Evolutionary conservation across 2,329 filamentous ascomycete species (phyloP).

Genomic region (Teratosphaeriaceae sp.): DNA sequence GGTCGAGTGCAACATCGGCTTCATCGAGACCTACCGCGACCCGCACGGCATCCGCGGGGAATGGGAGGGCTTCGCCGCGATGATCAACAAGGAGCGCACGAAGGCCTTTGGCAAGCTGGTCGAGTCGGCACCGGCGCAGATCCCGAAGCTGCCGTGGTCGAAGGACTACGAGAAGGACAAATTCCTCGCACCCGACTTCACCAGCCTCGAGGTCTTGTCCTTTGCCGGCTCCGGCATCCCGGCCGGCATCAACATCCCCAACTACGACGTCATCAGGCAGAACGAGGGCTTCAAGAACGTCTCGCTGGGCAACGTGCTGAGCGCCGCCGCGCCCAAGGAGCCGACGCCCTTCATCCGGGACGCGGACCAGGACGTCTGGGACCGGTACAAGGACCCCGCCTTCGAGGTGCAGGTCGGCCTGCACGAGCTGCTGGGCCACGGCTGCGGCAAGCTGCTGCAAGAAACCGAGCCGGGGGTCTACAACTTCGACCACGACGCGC

Average conservation of each 20-base stretch:
- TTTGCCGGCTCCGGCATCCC: conserved; percentile 63
- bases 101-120: conserved; percentile 82
- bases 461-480: conserved; percentile 74
- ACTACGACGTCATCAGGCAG: conserved; percentile 67
- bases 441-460: conserved; percentile 88
- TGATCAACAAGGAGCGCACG: conserved; percentile 87
- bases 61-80: conserved; percentile 46
- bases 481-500: conserved; percentile 82
- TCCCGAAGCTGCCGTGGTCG: conserved; percentile 83
- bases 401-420: conserved; percentile 96
- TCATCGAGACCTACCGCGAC: conserved; percentile 51
- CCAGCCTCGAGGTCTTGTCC: conserved; percentile 82
- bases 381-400: conserved; percentile 74
- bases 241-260: conserved; percentile 36
- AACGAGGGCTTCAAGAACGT: conserved; percentile 88
- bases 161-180: conserved; percentile 92
- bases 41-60: conserved; percentile 49
- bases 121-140: conserved; percentile 69
- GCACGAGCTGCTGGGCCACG: conserved; percentile 83
- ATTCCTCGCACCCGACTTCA: conserved; percentile 93
- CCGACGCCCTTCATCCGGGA: conserved; percentile 84
- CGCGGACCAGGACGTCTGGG: conserved; percentile 69
- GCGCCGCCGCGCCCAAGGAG: conserved; percentile 86
- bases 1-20: conserved; percentile 49
- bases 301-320: conserved; percentile 85